phyloP scores from a whole-genome alignment of 768 basidiomycete genomes.

The Russula foetens region DNA sequence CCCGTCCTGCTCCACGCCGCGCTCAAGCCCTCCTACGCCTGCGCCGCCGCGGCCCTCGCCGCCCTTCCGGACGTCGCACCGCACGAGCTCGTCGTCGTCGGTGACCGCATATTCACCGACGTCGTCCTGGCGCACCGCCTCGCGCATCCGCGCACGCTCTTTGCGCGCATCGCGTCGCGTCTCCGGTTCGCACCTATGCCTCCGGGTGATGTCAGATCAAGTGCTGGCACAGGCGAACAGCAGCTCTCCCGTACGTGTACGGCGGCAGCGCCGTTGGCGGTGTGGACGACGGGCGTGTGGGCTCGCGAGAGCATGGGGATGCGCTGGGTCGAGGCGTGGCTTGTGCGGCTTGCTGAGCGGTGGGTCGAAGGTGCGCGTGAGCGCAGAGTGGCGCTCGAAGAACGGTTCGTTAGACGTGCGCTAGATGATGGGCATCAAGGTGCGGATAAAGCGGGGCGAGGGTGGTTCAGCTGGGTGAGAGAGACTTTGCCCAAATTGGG shows the following conservation, averaged over 20 bases:
- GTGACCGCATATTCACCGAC: conserved; percentile 92
- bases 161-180: conserved; percentile 1
- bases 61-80: conserved; percentile 46
- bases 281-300: conserved; percentile 72
- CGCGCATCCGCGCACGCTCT: conserved; percentile 22
- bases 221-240: conserved; percentile 7
- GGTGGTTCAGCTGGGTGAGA: conserved; percentile 8
- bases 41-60: conserved; percentile 53
- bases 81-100: conserved; percentile 71
- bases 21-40: conserved; percentile 76
- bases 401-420: conserved; percentile 18
- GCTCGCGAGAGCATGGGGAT: conserved; percentile 51
- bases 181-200: background rate
- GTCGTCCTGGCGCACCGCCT: conserved; percentile 80
- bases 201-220: background rate
- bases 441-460: background rate
- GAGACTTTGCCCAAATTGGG: background rate
- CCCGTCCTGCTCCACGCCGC: conserved; percentile 75
- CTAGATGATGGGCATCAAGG: background rate
- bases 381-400: conserved; percentile 6
- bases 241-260: background rate
- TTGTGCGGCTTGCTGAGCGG: conserved; percentile 40
- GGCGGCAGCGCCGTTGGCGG: conserved; percentile 44
- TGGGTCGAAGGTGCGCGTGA: conserved; percentile 26
- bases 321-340: conserved; percentile 48